A percentile compares a stretch with the other conserved stretches of the same genome.
These are phyloP conservation scores for Exserohilum turcica DNA, from an alignment of 2,329 filamentous ascomycete species.

Conservation along the genomic window DNA sequence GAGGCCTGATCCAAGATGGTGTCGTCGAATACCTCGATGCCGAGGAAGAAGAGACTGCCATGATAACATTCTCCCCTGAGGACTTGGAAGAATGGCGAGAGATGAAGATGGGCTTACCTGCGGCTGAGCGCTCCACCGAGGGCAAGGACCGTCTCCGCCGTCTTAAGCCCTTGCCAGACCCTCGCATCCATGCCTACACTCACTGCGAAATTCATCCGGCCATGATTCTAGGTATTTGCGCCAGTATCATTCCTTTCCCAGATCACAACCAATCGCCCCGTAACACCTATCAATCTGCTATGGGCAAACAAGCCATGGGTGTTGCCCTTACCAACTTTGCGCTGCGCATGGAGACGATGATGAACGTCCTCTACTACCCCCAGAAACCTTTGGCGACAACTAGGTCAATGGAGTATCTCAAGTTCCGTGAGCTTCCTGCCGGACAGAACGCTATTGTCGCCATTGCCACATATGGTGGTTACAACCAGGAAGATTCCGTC, in stretches of 20 bases:
- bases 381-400: constrained; percentile 97
- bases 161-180: constrained; percentile 85
- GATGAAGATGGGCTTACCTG: constrained; percentile 51
- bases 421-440: constrained; percentile 95
- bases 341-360: constrained; percentile 98
- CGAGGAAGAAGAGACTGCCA: constrained; percentile 96
- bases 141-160: constrained; percentile 80
- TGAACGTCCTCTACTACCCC: constrained; percentile 97
- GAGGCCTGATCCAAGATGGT: constrained; percentile 79
- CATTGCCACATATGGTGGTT: constrained; percentile 95
- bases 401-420: constrained; percentile 96
- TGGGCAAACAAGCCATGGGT: constrained; percentile 99
- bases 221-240: constrained; percentile 98
- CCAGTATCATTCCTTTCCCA: constrained; percentile 98
- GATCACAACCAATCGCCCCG: constrained; percentile 98
- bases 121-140: constrained; percentile 55
- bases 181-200: constrained; percentile 88
- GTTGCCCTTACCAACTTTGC: constrained; percentile 98
- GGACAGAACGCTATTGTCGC: constrained; percentile 98
- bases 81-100: constrained; percentile 71
- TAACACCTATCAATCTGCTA: constrained; percentile 99
- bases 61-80: constrained; percentile 99
- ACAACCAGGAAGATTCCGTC: constrained; percentile 99
- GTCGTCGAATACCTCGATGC: constrained; percentile 96
- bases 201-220: constrained; percentile 99